These are phyloP conservation scores for Leishmania turanica DNA, from an alignment of 208 protist species.

Conservation along the genomic window DNA sequence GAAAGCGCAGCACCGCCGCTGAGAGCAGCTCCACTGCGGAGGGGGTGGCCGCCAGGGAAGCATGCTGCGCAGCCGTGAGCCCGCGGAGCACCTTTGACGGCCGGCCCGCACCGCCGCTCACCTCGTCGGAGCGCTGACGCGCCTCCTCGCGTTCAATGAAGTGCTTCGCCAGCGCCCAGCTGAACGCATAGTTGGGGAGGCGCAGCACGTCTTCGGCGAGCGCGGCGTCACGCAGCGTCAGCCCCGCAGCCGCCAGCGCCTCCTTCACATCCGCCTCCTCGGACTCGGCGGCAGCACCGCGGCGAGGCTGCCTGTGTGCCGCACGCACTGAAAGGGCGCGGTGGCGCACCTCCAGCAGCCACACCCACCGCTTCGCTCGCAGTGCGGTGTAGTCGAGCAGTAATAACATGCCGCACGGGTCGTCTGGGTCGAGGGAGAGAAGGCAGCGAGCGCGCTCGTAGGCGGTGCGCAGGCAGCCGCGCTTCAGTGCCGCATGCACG, in stretches of 20 bases:
- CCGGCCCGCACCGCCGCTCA: constrained; percentile 8
- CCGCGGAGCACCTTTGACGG: constrained; percentile 60
- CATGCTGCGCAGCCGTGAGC: constrained; percentile 40
- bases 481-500: constrained; percentile 67
- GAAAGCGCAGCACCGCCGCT: constrained; percentile 59
- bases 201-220: constrained; percentile 34
- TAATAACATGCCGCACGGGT: constrained; percentile 67
- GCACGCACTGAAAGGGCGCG: constrained; percentile 11
- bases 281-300: background rate
- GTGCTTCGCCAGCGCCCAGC: constrained; percentile 72
- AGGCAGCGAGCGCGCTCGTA: constrained; percentile 70
- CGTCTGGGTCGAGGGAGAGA: constrained; percentile 75
- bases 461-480: constrained; percentile 73
- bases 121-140: constrained; percentile 10
- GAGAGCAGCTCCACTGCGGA: constrained; percentile 51
- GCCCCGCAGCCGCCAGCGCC: constrained; percentile 2
- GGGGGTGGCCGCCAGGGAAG: constrained; percentile 34
- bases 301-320: background rate
- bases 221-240: background rate
- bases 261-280: constrained; percentile 6
- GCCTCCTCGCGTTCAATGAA: constrained; percentile 66
- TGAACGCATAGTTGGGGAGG: constrained; percentile 82
- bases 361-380: constrained; percentile 76
- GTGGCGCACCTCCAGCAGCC: constrained; percentile 69
- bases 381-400: constrained; percentile 82